Percentiles rank a stretch among this genome's conserved stretches.
These are phyloP conservation scores for Tolypocladium guangdongense DNA, from an alignment of 2,329 filamentous ascomycete species.

Conservation along the genomic window DNA sequence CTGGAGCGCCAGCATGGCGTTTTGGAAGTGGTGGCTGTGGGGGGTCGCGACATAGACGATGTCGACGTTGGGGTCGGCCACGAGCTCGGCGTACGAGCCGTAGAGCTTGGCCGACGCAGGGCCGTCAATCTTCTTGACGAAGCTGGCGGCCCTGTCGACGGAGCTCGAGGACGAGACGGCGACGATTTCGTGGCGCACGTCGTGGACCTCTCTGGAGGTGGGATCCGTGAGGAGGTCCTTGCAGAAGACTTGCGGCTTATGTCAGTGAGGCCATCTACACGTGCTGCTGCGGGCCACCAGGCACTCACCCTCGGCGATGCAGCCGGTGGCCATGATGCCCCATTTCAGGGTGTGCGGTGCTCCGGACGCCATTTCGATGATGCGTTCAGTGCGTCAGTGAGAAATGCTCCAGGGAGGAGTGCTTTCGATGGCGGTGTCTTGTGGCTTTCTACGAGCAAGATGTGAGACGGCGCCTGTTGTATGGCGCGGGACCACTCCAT, in stretches of 20 bases:
- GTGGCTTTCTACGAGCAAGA: not conserved
- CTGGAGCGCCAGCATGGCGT: constrained; percentile 72
- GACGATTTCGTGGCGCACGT: constrained; percentile 66
- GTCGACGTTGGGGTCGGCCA: constrained; percentile 67
- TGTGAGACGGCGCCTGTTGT: not conserved
- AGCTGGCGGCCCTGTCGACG: constrained; percentile 55
- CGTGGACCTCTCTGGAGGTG: constrained; percentile 52
- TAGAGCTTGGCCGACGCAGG: constrained; percentile 60
- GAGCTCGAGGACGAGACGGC: constrained; percentile 74
- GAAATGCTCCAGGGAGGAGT: not conserved
- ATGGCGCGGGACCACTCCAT: not conserved
- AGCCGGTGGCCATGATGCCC: constrained; percentile 51
- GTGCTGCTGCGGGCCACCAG: not conserved
- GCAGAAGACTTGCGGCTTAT: constrained; percentile 46
- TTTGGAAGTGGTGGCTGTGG: constrained; percentile 89
- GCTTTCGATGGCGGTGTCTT: not conserved
- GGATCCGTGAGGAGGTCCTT: constrained; percentile 72
- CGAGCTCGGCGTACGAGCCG: constrained; percentile 72
- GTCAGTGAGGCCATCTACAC: not conserved
- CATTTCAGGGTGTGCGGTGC: constrained; percentile 40
- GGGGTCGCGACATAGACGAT: constrained; percentile 85
- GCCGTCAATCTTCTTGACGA: constrained; percentile 61
- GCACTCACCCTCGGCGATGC: constrained; percentile 41
- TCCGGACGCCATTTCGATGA: constrained; percentile 24
- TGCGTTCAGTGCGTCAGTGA: not conserved